phyloP scores from a whole-genome alignment of 192 early-diverging fungal genomes.

The Podochytrium sp. region DNA sequence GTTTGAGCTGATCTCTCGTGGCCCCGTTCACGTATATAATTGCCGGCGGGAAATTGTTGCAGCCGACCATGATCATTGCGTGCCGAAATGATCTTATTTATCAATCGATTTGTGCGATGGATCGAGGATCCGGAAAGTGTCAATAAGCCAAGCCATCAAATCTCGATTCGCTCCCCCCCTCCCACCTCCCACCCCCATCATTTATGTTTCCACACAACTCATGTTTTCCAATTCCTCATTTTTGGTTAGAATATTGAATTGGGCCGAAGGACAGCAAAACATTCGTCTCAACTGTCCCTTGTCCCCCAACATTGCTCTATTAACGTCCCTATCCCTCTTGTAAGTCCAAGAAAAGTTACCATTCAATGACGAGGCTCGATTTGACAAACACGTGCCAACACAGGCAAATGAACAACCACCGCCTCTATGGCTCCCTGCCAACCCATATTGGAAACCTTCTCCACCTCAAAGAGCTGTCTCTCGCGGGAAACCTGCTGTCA shows the following conservation, averaged over 20 bases:
- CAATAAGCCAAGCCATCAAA: too few relatives aligned
- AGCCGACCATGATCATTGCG: background rate
- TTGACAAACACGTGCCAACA: background rate
- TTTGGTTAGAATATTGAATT: background rate
- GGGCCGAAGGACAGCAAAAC: background rate
- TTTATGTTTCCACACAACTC: too few relatives aligned
- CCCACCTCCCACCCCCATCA: too few relatives aligned
- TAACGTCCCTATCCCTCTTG: background rate
- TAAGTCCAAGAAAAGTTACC: too few relatives aligned
- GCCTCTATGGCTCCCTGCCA: conserved; percentile 1
- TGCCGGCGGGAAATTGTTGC: background rate
- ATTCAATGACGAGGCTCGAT: too few relatives aligned
- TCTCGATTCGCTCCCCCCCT: too few relatives aligned
- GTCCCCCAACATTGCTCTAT: background rate
- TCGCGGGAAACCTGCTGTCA: background rate
- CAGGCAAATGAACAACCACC: background rate
- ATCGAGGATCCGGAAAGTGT: too few relatives aligned
- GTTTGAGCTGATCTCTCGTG: background rate
- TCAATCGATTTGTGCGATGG: background rate
- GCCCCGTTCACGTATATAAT: background rate
- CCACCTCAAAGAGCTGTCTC: background rate
- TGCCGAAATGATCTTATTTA: background rate
- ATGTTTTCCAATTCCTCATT: background rate
- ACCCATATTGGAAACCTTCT: background rate
- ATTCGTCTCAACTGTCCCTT: background rate